phyloP scores from a whole-genome alignment of 75 land plant genomes.

The Pinus albicaulis region DNA sequence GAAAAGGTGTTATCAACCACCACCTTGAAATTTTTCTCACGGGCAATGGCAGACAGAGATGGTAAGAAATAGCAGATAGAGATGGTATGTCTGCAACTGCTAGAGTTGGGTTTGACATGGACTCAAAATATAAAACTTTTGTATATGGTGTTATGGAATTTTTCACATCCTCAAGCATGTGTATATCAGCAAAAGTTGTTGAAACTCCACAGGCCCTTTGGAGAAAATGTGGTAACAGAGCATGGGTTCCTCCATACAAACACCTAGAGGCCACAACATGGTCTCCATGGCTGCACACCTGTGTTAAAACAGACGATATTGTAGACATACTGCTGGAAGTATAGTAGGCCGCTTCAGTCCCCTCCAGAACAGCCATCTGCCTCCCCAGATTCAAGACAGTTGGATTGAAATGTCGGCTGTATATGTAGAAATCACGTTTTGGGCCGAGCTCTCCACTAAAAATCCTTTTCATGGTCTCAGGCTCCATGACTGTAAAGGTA shows the following conservation, averaged over 20 bases:
- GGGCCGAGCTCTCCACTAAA: constrained; percentile 86
- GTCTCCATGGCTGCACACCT: constrained; percentile 67
- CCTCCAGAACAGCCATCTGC: constrained; percentile 90
- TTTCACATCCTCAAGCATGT: constrained; percentile 34
- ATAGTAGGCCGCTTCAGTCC: constrained; percentile 94
- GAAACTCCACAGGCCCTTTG: constrained; percentile 62
- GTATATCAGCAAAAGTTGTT: constrained; percentile 73
- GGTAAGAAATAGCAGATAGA: no score
- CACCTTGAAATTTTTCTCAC: constrained; percentile 55
- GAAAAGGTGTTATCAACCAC: constrained; percentile 96
- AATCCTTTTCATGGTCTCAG: constrained; percentile 81
- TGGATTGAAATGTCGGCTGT: constrained; percentile 94
- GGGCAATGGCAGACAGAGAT: constrained; percentile 53
- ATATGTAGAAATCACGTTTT: constrained; percentile 87
- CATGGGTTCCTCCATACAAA: constrained; percentile 93
- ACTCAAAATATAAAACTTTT: constrained; percentile 73
- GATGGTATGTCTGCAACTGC: constrained; percentile 78
- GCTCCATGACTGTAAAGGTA: constrained; percentile 97
- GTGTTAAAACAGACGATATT: constrained; percentile 51
- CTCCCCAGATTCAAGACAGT: constrained; percentile 79
- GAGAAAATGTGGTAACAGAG: constrained; percentile 76
- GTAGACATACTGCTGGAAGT: constrained; percentile 92
- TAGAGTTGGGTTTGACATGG: constrained; percentile 79
- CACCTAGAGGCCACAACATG: constrained; percentile 78
- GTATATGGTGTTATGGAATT: constrained; percentile 58